phyloP scores from a whole-genome alignment of 2,329 filamentous ascomycete species.

The Pseudopithomyces chartarum region DNA sequence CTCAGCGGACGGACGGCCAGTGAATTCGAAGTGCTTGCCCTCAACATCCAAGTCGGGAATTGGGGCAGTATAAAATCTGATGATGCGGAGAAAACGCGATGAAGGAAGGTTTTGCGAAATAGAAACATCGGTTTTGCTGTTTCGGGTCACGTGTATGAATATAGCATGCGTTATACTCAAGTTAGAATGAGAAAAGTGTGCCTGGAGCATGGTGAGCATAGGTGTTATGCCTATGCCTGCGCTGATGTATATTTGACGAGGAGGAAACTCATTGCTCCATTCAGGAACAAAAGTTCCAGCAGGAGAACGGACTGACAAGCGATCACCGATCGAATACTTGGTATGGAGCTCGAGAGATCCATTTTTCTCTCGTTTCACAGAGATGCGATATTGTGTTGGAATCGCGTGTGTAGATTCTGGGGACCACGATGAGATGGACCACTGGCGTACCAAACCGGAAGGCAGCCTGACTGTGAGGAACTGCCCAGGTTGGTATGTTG shows the following conservation, averaged over 20 bases:
- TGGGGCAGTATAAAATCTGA: not conserved
- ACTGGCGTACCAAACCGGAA: slow-evolving; percentile 4
- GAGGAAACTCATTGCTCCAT: not conserved
- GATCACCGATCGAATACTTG: not conserved
- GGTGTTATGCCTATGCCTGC: slow-evolving; percentile 12
- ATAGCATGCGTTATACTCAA: not conserved
- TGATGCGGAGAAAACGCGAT: not conserved
- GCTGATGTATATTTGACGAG: slow-evolving; percentile 11
- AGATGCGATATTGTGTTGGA: slow-evolving; percentile 7
- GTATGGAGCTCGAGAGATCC: slow-evolving; percentile 4
- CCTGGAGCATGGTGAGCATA: slow-evolving; percentile 9
- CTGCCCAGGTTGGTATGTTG: slow-evolving; percentile 4
- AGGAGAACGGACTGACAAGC: slow-evolving; percentile 1
- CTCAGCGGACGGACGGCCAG: not conserved
- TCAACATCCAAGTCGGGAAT: not conserved
- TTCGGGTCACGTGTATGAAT: slow-evolving; percentile 5
- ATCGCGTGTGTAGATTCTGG: not conserved
- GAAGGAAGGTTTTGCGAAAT: not conserved
- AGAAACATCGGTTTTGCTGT: not conserved
- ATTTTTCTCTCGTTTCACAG: not conserved
- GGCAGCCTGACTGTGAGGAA: slow-evolving; percentile 8
- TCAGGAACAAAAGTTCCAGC: slow-evolving; percentile 6
- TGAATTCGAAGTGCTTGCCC: slow-evolving; percentile 1
- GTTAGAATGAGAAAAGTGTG: slow-evolving; percentile 1
- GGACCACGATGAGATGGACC: slow-evolving; percentile 9